A percentile compares a stretch with the other conserved stretches of the same genome.
These are phyloP conservation scores for Laetiporus sulphureus DNA, from an alignment of 1,284 basidiomycete species.

Conservation along the genomic window DNA sequence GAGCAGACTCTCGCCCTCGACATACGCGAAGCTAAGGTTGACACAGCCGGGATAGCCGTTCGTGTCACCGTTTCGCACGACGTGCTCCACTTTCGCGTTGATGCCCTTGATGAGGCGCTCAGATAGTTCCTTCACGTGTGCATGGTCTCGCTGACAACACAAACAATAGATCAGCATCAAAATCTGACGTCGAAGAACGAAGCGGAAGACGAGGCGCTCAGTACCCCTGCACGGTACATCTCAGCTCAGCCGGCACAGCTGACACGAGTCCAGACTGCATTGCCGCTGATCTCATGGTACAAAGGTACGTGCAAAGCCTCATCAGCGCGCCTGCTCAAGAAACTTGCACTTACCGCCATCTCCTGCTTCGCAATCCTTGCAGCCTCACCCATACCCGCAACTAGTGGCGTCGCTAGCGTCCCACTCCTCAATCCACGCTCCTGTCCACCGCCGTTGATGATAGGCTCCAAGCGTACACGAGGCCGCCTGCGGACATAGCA, in stretches of 20 bases:
- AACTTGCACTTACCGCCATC: slow-evolving; percentile 72
- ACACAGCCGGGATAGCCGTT: slow-evolving; percentile 90
- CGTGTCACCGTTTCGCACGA: slow-evolving; percentile 90
- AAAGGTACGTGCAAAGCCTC: slow-evolving; percentile 36
- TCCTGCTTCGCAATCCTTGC: slow-evolving; percentile 88
- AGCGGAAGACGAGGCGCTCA: slow-evolving; percentile 52
- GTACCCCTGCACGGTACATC: slow-evolving; percentile 85
- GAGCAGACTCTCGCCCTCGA: slow-evolving; percentile 94
- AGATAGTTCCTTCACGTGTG: slow-evolving; percentile 70
- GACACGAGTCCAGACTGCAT: slow-evolving; percentile 14
- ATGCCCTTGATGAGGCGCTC: slow-evolving; percentile 82
- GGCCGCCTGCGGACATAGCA: slow-evolving; percentile 92
- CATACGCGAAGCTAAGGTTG: slow-evolving; percentile 95
- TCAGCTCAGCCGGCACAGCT: slow-evolving; percentile 49
- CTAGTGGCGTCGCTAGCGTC: slow-evolving; percentile 86
- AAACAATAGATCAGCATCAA: slow-evolving; percentile 4
- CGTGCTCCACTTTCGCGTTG: slow-evolving; percentile 79
- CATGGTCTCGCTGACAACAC: slow-evolving; percentile 69
- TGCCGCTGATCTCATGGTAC: slow-evolving; percentile 24
- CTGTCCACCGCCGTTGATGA: slow-evolving; percentile 95
- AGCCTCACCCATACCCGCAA: slow-evolving; percentile 94
- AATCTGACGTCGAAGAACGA: slow-evolving; percentile 5
- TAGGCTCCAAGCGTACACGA: slow-evolving; percentile 90
- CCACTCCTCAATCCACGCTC: slow-evolving; percentile 94
- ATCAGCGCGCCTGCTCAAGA: slow-evolving; percentile 36